These are phyloP conservation scores for Wickerhamiella dianesei DNA, from an alignment of 805 yeast genomes.

Conservation along the genomic window DNA sequence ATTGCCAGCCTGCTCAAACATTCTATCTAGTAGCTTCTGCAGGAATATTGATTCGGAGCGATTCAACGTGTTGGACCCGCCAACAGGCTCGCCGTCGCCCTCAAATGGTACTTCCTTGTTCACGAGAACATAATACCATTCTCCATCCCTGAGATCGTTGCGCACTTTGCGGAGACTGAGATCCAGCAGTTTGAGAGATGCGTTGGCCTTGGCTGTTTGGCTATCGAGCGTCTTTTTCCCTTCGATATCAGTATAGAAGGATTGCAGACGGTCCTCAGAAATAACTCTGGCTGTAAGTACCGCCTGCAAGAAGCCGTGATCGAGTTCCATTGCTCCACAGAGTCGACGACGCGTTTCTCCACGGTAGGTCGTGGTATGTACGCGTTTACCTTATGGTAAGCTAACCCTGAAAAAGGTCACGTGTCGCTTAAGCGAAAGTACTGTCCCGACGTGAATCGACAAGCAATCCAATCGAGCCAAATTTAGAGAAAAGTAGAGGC, in stretches of 20 bases:
- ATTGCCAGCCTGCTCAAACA: slow-evolving; percentile 6
- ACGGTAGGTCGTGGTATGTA: too few relatives aligned
- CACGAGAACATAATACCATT: slow-evolving; percentile 5
- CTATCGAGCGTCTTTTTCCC: background rate
- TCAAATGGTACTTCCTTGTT: slow-evolving; percentile 2
- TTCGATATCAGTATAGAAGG: background rate
- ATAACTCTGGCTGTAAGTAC: slow-evolving; percentile 57
- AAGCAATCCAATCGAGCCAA: too few relatives aligned
- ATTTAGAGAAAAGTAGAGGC: too few relatives aligned
- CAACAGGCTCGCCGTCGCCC: background rate
- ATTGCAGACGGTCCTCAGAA: slow-evolving; percentile 37
- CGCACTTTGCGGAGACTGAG: slow-evolving; percentile 8
- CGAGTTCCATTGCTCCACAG: slow-evolving; percentile 41
- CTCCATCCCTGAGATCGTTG: slow-evolving; percentile 9
- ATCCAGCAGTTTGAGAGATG: slow-evolving; percentile 6
- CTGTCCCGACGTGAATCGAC: too few relatives aligned
- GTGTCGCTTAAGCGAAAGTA: too few relatives aligned
- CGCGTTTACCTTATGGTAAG: too few relatives aligned
- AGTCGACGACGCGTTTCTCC: slow-evolving; percentile 32
- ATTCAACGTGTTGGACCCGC: slow-evolving; percentile 3
- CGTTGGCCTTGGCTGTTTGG: slow-evolving; percentile 2
- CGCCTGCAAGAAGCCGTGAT: slow-evolving; percentile 62
- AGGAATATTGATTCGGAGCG: slow-evolving; percentile 6
- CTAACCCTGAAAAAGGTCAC: too few relatives aligned
- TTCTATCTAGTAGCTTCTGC: slow-evolving; percentile 9